Evolutionary conservation across 352 stramenopile species (phyloP).

Genomic region (Globisporangium abappressorium): DNA sequence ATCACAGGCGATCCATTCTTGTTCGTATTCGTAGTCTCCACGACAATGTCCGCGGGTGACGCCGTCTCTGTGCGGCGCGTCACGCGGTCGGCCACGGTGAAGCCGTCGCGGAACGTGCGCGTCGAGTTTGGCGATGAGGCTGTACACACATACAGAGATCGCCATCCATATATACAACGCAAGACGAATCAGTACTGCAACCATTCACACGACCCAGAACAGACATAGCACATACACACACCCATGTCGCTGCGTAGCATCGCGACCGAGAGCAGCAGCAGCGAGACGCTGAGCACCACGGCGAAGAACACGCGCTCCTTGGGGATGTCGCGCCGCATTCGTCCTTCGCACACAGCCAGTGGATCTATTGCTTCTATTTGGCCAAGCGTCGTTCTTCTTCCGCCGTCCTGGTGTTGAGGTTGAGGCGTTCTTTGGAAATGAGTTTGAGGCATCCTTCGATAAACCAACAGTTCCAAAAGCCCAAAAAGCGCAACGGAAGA

Average conservation of each 20-base stretch:
- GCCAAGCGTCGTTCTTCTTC: not conserved
- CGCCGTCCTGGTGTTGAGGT: not conserved
- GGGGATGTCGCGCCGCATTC: conserved; percentile 32
- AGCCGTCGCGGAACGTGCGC: conserved; percentile 69
- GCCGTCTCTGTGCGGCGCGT: conserved; percentile 37
- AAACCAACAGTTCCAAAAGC: not conserved
- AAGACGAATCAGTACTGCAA: not conserved
- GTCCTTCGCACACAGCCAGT: not conserved
- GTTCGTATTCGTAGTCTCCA: not conserved
- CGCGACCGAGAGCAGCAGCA: conserved; percentile 57
- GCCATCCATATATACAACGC: not conserved
- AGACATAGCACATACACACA: not conserved
- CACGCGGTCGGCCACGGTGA: conserved; percentile 55
- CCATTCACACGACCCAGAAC: not conserved
- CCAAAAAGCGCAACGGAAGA: not conserved
- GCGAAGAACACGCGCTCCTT: conserved; percentile 56
- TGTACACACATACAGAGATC: conserved; percentile 5
- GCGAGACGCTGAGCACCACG: conserved; percentile 38
- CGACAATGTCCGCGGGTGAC: not conserved
- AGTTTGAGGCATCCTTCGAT: not conserved
- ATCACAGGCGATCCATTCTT: not conserved
- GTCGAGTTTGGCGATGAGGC: conserved; percentile 16
- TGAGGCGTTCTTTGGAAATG: not conserved
- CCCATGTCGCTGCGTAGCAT: conserved; percentile 55
- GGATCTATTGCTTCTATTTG: not conserved